Base-by-base conservation (phyloP, 176 grass and related monocot species). In the Triticum monococcum region DNA sequence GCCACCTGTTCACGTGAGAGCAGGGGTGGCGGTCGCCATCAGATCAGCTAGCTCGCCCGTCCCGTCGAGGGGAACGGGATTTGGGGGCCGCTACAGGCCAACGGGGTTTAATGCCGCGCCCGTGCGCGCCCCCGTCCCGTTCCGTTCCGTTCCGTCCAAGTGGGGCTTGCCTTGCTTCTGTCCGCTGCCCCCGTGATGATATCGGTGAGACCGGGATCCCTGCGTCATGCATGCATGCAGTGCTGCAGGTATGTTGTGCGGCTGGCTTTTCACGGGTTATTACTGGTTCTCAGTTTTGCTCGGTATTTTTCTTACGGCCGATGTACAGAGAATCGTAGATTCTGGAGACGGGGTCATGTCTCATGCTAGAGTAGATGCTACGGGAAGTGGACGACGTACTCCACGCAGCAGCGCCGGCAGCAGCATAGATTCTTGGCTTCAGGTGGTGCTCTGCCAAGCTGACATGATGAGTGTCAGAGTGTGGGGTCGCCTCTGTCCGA, bases 51-150 rank as follows among this genome's bases (percentile, higher is more conserved):
- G 16, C 50, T 22, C 20, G 17, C 52, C 52, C 52, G 52, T 57
- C 28, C 28, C 28, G 28, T 30, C 28, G 18, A 17, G 17, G 17
- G 17, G 17, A 57, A 59, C 54, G 54, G 54, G 54, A 22, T 59
- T 59, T 59, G 54, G 18, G 1, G 56, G 79, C 14, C 33, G 48
- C 67, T 64, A 81, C 3, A 8, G 0, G 57, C 69, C 78, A 81
- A 81, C 86, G 86, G 69, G 77, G 35, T 64, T 81, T 76, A 87
- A 87, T 87, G 86, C 69, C 28, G 0, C 79, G 12, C 62, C 71
- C 86, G 79, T 83, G 86, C 79, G 71, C 23, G 2, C 20, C 33
- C 33, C 72, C 46, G 6, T 37, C 36, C 76, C 63, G 80, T 78
- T 77, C 72, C 46, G 80, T 78, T 77, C 72, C 46, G n/a, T 46